phyloP scores from a whole-genome alignment of 2,329 filamentous ascomycete species.

The Neopestalotiopsis clavispora region DNA sequence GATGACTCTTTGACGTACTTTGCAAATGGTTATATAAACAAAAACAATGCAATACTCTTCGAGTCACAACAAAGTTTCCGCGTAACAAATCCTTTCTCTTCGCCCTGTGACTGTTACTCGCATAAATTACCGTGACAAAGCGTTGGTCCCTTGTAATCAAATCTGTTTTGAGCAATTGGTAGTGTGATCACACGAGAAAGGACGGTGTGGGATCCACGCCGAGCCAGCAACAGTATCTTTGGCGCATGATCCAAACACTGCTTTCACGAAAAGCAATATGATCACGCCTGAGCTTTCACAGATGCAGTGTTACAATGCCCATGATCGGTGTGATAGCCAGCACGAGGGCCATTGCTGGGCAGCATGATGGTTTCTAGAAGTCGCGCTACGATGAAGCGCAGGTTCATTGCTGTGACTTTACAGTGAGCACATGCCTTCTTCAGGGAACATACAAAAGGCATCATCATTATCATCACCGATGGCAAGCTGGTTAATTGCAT shows the following conservation, averaged over 20 bases:
- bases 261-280: background rate
- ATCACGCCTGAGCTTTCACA: background rate
- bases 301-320: background rate
- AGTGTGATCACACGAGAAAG: background rate
- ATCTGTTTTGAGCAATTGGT: background rate
- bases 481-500: too few species aligned
- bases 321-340: background rate
- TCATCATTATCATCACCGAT: too few species aligned
- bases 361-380: too few species aligned
- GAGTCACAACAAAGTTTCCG: background rate
- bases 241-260: background rate
- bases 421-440: too few species aligned
- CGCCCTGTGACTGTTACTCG: background rate
- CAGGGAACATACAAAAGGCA: too few species aligned
- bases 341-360: background rate
- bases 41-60: constrained; percentile 7
- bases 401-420: too few species aligned
- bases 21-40: constrained; percentile 2
- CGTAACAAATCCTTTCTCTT: background rate
- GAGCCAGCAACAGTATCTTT: background rate
- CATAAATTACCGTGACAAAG: background rate
- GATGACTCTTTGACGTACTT: background rate
- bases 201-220: background rate
- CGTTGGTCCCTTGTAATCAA: background rate
- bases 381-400: too few species aligned